phyloP scores from a whole-genome alignment of 495 filamentous ascomycete species.

The Talaromyces trachyspermus region DNA sequence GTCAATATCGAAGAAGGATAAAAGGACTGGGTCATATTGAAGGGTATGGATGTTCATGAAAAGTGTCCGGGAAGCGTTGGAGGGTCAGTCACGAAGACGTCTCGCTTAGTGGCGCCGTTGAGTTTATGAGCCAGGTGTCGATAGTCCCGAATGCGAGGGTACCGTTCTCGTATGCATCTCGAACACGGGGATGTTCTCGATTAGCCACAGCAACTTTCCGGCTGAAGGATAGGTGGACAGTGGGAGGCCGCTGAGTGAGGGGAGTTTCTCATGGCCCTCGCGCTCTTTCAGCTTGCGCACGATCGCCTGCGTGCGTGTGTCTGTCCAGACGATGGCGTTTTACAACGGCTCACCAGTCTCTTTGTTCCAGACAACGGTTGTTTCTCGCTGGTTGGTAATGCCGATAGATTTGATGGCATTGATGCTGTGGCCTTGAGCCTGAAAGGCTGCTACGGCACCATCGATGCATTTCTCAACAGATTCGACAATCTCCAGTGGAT shows the following conservation, averaged over 20 bases:
- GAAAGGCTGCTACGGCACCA: slow-evolving; percentile 62
- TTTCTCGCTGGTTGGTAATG: slow-evolving; percentile 95
- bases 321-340: slow-evolving; percentile 92
- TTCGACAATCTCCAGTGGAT: slow-evolving; percentile 75
- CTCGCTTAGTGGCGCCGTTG: slow-evolving; percentile 65
- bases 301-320: slow-evolving; percentile 73
- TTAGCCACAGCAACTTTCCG: slow-evolving; percentile 82
- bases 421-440: slow-evolving; percentile 56
- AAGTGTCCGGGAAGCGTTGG: slow-evolving; percentile 93
- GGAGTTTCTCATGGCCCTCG: slow-evolving; percentile 55
- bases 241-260: slow-evolving; percentile 74
- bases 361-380: slow-evolving; percentile 85
- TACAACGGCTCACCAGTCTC: slow-evolving; percentile 77
- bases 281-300: slow-evolving; percentile 67
- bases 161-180: slow-evolving; percentile 70
- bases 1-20: slow-evolving; percentile 71
- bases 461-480: slow-evolving; percentile 85
- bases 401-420: slow-evolving; percentile 73
- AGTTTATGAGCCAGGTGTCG: slow-evolving; percentile 90
- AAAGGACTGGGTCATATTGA: slow-evolving; percentile 73
- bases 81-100: slow-evolving; percentile 77
- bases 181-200: slow-evolving; percentile 64
- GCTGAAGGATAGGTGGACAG: slow-evolving; percentile 91
- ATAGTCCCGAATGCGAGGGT: slow-evolving; percentile 85
- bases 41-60: slow-evolving; percentile 84